Conservation (phyloP, 768 basidiomycete genomes). For the Xerocomus potaroensis region DNA sequence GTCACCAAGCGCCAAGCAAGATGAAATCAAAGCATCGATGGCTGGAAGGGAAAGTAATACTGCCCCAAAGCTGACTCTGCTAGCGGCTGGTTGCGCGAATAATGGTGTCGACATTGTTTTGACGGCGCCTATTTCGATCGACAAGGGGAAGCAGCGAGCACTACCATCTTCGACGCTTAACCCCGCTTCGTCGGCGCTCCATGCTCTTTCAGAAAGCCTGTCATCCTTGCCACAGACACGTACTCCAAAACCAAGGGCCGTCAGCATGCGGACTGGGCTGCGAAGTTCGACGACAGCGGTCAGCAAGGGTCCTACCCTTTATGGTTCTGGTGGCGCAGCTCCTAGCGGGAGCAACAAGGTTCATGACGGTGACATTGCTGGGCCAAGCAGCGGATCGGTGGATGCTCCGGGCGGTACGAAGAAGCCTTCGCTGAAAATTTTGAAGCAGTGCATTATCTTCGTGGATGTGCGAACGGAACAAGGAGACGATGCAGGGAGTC, state of each 20-base stretch:
- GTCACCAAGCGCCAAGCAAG: constrained; percentile 2
- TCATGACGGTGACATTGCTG: constrained; percentile 18
- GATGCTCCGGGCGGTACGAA: constrained; percentile 24
- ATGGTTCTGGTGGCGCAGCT: constrained; percentile 33
- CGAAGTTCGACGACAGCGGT: constrained; percentile 37
- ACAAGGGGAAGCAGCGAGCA: constrained; percentile 23
- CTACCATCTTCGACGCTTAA: constrained; percentile 19
- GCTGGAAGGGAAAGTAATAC: not conserved
- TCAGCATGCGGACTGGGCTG: constrained; percentile 50
- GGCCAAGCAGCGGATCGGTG: constrained; percentile 16
- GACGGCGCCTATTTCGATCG: constrained; percentile 10
- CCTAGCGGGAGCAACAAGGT: constrained; percentile 15
- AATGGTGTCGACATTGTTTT: constrained; percentile 10
- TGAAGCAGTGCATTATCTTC: constrained; percentile 75
- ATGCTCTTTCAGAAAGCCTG: constrained; percentile 60
- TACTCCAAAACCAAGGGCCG: constrained; percentile 26
- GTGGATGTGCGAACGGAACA: constrained; percentile 76
- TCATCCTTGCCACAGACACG: constrained; percentile 43
- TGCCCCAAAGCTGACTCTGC: constrained; percentile 14
- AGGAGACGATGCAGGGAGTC: constrained; percentile 73
- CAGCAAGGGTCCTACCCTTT: constrained; percentile 23
- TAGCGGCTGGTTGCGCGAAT: constrained; percentile 2
- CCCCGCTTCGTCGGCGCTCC: constrained; percentile 41
- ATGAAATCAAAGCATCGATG: constrained; percentile 11
- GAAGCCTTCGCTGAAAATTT: constrained; percentile 41